phyloP scores from a whole-genome alignment of 2,329 filamentous ascomycete species.

The Myotisia sp. region DNA sequence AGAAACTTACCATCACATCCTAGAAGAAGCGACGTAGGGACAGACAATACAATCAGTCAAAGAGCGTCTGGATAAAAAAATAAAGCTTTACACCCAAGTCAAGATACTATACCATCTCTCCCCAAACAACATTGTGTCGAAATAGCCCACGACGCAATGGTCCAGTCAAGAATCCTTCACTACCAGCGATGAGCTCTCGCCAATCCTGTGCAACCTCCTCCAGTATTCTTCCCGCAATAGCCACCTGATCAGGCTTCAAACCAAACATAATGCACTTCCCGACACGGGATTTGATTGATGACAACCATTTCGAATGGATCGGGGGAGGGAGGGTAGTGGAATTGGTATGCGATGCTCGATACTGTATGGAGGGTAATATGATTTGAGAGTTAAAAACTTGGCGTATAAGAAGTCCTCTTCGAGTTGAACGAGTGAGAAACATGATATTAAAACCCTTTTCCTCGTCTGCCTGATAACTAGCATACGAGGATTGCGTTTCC shows the following conservation, averaged over 20 bases:
- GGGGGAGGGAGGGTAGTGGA: constrained; percentile 6
- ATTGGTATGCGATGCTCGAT: neutral
- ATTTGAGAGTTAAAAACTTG: too few species aligned
- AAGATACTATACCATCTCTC: constrained; percentile 56
- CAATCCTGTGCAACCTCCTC: constrained; percentile 50
- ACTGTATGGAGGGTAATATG: neutral
- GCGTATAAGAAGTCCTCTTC: too few species aligned
- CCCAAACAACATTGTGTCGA: constrained; percentile 60
- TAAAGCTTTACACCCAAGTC: neutral
- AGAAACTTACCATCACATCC: constrained; percentile 35
- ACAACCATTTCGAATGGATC: constrained; percentile 51
- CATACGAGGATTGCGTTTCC: too few species aligned
- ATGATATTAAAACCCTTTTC: too few species aligned
- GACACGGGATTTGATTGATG: constrained; percentile 50
- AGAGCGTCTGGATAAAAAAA: neutral
- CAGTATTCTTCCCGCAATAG: constrained; percentile 46
- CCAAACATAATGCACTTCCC: constrained; percentile 67
- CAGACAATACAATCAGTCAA: neutral
- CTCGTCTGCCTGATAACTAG: too few species aligned
- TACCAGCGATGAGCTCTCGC: constrained; percentile 56
- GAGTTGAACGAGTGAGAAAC: too few species aligned
- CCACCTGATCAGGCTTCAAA: constrained; percentile 43
- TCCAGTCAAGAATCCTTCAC: constrained; percentile 59
- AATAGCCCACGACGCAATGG: constrained; percentile 48
- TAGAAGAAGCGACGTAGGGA: constrained; percentile 17